These are phyloP conservation scores for Tricholoma sp. DNA, from an alignment of 768 basidiomycete genomes.

Conservation along the genomic window DNA sequence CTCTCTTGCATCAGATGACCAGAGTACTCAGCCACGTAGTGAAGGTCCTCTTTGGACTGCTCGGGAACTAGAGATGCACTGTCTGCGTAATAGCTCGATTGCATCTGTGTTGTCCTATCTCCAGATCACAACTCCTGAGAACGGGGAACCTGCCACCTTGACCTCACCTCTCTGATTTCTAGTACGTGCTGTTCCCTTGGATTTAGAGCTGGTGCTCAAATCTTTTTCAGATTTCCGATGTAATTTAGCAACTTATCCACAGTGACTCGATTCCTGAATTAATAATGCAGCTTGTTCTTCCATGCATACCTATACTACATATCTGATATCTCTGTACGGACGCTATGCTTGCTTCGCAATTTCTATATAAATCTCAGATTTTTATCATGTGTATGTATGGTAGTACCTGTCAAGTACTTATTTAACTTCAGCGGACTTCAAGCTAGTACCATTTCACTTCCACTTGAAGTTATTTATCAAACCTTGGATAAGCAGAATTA, in stretches of 20 bases:
- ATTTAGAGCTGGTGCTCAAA: neutral
- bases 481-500: too few species aligned
- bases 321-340: too few species aligned
- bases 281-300: neutral
- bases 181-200: slow-evolving; percentile 1
- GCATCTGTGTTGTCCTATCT: slow-evolving; percentile 66
- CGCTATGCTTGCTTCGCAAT: too few species aligned
- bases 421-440: too few species aligned
- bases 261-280: neutral
- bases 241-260: neutral
- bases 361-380: too few species aligned
- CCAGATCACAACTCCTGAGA: slow-evolving; percentile 44
- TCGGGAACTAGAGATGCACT: slow-evolving; percentile 79
- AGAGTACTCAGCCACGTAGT: slow-evolving; percentile 28
- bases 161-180: neutral
- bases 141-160: slow-evolving; percentile 14
- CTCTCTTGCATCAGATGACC: slow-evolving; percentile 18
- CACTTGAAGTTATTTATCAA: too few species aligned
- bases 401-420: too few species aligned
- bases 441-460: too few species aligned
- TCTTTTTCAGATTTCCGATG: slow-evolving; percentile 4
- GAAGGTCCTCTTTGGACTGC: slow-evolving; percentile 66
- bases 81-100: slow-evolving; percentile 87
- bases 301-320: neutral
- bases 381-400: too few species aligned